Evolutionary conservation across 768 basidiomycete genomes (phyloP).

Genomic region (Mycena maculata): DNA sequence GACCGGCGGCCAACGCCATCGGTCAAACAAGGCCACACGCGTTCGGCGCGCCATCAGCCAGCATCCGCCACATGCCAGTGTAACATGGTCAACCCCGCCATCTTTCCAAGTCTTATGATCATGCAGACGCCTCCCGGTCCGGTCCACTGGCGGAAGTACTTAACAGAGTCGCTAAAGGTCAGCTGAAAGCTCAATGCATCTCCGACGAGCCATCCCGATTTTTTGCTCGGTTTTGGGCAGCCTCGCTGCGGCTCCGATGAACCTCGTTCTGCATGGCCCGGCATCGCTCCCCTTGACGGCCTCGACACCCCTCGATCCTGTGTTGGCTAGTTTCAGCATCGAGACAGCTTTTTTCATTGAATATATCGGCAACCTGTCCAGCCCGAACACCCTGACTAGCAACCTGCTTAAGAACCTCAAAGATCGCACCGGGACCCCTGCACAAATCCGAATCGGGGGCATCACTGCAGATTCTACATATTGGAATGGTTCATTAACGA

Average conservation of each 20-base stretch:
- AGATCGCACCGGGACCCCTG: conserved; percentile 56
- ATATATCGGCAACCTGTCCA: conserved; percentile 58
- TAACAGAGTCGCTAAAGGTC: conserved; percentile 1
- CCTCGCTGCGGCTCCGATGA: conserved; percentile 32
- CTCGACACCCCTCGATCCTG: conserved; percentile 55
- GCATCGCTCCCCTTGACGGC: conserved; percentile 56
- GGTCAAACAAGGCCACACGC: background rate
- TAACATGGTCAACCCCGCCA: background rate
- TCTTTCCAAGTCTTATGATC: background rate
- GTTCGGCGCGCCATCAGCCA: background rate
- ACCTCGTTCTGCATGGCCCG: conserved; percentile 53
- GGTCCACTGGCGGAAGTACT: background rate
- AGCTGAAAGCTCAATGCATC: conserved; percentile 17
- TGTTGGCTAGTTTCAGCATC: conserved; percentile 65
- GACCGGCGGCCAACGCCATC: too few relatives aligned
- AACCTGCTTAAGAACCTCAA: conserved; percentile 59
- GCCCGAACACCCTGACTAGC: conserved; percentile 56
- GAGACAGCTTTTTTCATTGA: conserved; percentile 66
- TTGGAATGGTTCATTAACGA: conserved; percentile 55
- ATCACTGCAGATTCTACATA: conserved; percentile 67
- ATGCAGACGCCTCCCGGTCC: conserved; percentile 13
- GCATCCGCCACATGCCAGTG: background rate
- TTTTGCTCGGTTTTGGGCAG: background rate
- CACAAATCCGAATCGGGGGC: conserved; percentile 63
- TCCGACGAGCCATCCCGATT: conserved; percentile 16